Base-by-base conservation (phyloP, 1,284 basidiomycete genomes). In the Pyrrhoderma noxium region DNA sequence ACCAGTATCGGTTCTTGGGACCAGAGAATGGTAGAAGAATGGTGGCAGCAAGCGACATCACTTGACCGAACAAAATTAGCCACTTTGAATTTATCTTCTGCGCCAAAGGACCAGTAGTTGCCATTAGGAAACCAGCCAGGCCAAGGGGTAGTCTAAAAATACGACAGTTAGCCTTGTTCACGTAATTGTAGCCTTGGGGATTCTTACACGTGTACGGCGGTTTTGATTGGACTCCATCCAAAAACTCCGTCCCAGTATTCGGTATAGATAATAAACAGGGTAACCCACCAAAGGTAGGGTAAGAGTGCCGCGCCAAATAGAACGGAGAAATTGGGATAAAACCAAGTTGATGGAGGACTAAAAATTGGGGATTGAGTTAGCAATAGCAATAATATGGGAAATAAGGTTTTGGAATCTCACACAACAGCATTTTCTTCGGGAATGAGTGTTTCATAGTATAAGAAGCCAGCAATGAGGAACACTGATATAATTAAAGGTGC, bases 261-360 rank as follows among this genome's bases (percentile, higher is more conserved):
- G 11, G 62, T 63, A 51, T 64, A 68, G n/a, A 64, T 56, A 2
- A 60, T 47, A 48, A 64, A 65, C 19, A 64, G 34, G 0, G 61
- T 57, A 27, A 54, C 59, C 66, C 64, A 73, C 67, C 70, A 73
- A 52, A 70, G 60, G 57, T 62, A 67, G 2, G 72, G 69, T 5
- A 73, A 48, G 19, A 73, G 56, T 0, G 70, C 63, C 1, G 60
- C 52, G 2, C 56, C 62, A 57, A 73, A 64, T 13, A 73, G 64
- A 4, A 72, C 63, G 0, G 66, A 62, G 46, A 73, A 59, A 45
- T 73, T 69, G 16, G 49, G 61, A 56, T 68, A 67, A 35, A 63
- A 69, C 70, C 70, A 71, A n/a, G 61, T 66, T 2, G 54, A 55
- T 41, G 70, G 70, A 2, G 70, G 70, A 47, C 70, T 70, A 39